phyloP scores from a whole-genome alignment of 2,329 filamentous ascomycete species.

The Aquanectria penicillioides region DNA sequence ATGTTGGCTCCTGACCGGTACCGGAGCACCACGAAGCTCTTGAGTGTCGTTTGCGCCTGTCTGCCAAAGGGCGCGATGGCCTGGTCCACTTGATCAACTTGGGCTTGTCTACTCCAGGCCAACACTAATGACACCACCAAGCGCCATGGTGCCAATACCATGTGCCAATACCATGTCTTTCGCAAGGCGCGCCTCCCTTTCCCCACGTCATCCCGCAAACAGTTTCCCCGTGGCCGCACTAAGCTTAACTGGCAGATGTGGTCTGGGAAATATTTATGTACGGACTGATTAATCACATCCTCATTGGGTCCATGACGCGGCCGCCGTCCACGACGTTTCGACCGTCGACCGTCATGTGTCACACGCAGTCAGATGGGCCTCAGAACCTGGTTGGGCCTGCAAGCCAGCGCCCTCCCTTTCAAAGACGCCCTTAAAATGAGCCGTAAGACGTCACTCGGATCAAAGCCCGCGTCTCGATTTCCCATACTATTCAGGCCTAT shows the following conservation, averaged over 20 bases:
- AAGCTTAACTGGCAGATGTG: background rate
- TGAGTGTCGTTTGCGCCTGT: background rate
- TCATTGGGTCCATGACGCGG: too few relatives aligned
- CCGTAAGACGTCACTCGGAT: too few relatives aligned
- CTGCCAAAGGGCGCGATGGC: background rate
- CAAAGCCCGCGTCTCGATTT: too few relatives aligned
- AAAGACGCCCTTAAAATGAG: too few relatives aligned
- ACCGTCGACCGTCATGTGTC: too few relatives aligned
- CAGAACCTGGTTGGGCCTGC: background rate
- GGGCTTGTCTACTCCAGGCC: background rate
- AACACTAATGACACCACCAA: too few relatives aligned
- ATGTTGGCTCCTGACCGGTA: slow-evolving; percentile 5
- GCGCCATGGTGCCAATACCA: too few relatives aligned
- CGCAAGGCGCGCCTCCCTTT: slow-evolving; percentile 3
- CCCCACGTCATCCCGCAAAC: slow-evolving; percentile 1
- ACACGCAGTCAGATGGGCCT: background rate
- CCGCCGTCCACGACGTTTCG: too few relatives aligned
- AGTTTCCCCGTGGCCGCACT: background rate
- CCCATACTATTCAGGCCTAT: too few relatives aligned
- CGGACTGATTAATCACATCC: too few relatives aligned
- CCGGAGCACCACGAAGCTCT: slow-evolving; percentile 3
- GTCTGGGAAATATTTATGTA: too few relatives aligned
- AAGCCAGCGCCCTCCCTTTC: background rate
- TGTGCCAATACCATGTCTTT: slow-evolving; percentile 2
- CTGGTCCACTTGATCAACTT: slow-evolving; percentile 5